Evolutionary conservation across 2,329 filamentous ascomycete genomes (phyloP), one percentile per base, ranked within the genome.

Genomic region (Coniella vitis): DNA sequence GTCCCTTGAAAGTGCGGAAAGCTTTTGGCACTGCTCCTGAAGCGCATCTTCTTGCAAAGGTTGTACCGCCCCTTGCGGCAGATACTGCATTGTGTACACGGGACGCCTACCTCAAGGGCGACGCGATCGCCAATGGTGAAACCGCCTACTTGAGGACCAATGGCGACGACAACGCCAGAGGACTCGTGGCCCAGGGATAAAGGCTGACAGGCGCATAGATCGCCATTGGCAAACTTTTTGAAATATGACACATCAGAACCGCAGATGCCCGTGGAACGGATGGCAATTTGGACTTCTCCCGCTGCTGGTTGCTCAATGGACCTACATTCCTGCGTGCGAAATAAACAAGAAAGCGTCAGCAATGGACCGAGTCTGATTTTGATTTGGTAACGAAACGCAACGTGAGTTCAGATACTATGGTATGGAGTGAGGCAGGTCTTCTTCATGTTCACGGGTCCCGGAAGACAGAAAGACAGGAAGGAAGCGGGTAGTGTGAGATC

Each of bases 211-310:
- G 79, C 81, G 57, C 81, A 82, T 44, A 86, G 73, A 63, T 84
- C 81, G 39, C 83, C 83, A 59, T 86, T 86, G 65, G 81, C 79
- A 60, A 84, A 85, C 59, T 84, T 84, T 63, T 79, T 84, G 69
- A 84, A 86, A 65, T 86, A 86, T 46, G 79, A 80, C 47, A 85
- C 76, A 63, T 86, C 83, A 7, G 81, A 85, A 48, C 83, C 83
- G 62, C 83, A 86, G 57, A 86, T 81, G 34, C 83, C 82, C 20
- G 83, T 86, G 7, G 78, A 74, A 58, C 76, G 78, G 63, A 86
- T 72, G 56, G 78, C 73, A 58, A 86, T 74, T 64, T 86, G 83
- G 48, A 86, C 71, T 60, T 86, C 81, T 47, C 72, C 74, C 21
- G 59, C 54, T 20, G 59, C 63, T 7, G 74, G 74, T 8, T 70